These are phyloP conservation scores for Leishmania tropica DNA, from an alignment of 208 protist genomes.

Conservation along the genomic window DNA sequence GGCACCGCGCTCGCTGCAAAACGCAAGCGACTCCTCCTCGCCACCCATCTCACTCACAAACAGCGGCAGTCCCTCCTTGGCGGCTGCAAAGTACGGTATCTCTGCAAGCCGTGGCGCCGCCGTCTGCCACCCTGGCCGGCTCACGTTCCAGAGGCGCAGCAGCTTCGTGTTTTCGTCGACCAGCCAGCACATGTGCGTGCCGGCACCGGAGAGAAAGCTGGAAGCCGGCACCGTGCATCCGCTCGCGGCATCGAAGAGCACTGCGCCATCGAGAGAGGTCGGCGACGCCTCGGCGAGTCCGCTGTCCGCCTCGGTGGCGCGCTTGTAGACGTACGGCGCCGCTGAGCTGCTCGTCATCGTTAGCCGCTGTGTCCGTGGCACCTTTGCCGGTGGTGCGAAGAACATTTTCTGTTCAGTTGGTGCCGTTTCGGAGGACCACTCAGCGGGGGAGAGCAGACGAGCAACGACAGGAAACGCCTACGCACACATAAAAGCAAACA, in stretches of 20 bases:
- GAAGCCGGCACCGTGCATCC: conserved; percentile 12
- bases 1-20: conserved; percentile 77
- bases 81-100: conserved; percentile 67
- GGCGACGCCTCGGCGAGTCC: conserved; percentile 13
- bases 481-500: neutral
- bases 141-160: conserved; percentile 75
- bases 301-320: conserved; percentile 16
- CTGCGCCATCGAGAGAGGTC: conserved; percentile 29
- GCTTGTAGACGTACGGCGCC: conserved; percentile 20
- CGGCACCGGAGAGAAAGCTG: conserved; percentile 66
- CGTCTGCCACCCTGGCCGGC: conserved; percentile 44
- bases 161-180: conserved; percentile 70
- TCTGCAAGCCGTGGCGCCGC: conserved; percentile 59
- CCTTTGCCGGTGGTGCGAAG: conserved; percentile 63
- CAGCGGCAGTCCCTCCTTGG: conserved; percentile 57
- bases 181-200: conserved; percentile 76
- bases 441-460: neutral
- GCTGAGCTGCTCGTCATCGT: conserved; percentile 20
- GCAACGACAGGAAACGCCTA: too few species aligned
- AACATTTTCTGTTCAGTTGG: conserved; percentile 36
- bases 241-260: conserved; percentile 4
- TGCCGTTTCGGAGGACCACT: neutral
- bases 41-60: conserved; percentile 77
- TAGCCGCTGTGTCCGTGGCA: conserved; percentile 72
- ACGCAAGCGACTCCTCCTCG: conserved; percentile 69